Evolutionary conservation across 2,329 filamentous ascomycete species (phyloP).

Genomic region (Thelonectria rubi): DNA sequence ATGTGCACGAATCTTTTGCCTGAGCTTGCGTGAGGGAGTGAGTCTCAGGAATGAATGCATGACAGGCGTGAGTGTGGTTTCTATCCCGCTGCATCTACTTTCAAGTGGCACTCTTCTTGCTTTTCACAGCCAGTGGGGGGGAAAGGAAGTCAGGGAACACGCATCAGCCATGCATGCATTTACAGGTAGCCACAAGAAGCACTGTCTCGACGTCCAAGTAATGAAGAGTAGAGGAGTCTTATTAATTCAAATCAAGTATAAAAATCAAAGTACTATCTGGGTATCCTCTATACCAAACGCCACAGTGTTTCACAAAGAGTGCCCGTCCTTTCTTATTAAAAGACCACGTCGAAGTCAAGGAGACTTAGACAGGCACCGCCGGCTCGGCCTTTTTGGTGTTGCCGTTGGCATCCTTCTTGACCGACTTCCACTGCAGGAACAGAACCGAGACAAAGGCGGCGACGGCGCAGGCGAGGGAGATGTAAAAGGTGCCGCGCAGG

Average conservation of each 20-base stretch:
- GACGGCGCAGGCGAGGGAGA: slow-evolving; percentile 58
- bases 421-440: slow-evolving; percentile 62
- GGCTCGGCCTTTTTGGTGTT: slow-evolving; percentile 41
- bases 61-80: too few species aligned
- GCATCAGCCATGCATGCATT: too few species aligned
- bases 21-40: too few species aligned
- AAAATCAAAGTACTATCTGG: slow-evolving; percentile 11
- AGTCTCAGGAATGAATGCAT: too few species aligned
- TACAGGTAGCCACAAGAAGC: too few species aligned
- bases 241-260: not conserved
- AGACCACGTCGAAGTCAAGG: too few species aligned
- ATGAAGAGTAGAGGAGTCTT: not conserved
- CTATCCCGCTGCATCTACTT: too few species aligned
- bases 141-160: too few species aligned
- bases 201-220: too few species aligned
- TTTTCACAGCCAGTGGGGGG: too few species aligned
- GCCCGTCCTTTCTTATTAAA: not conserved
- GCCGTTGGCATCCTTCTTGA: slow-evolving; percentile 54
- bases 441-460: slow-evolving; percentile 56
- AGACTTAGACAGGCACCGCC: slow-evolving; percentile 38
- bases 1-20: too few species aligned
- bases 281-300: slow-evolving; percentile 41
- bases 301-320: slow-evolving; percentile 17
- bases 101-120: too few species aligned
- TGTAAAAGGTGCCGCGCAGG: slow-evolving; percentile 61